Evolutionary conservation across 2,329 filamentous ascomycete genomes (phyloP).

Genomic region (Phialophora macrospora): DNA sequence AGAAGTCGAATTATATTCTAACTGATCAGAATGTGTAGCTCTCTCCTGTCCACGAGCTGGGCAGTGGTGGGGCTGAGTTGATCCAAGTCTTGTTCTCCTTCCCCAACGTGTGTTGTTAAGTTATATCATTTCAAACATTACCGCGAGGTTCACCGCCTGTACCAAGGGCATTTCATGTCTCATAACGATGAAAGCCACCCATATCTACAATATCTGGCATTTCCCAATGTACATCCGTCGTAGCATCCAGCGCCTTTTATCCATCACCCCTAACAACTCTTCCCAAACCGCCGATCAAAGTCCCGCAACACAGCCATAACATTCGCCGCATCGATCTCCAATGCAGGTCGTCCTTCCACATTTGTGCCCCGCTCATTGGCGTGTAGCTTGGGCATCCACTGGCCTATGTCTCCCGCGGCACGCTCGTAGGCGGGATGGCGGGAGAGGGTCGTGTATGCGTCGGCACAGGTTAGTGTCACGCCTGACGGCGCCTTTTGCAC

Average conservation of each 20-base stretch:
- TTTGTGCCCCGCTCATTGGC: conserved; percentile 50
- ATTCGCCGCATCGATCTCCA: conserved; percentile 81
- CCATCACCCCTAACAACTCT: conserved; percentile 28
- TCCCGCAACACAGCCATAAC: conserved; percentile 85
- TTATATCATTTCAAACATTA: not conserved
- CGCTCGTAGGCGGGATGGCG: conserved; percentile 76
- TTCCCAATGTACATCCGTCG: not conserved
- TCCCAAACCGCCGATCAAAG: conserved; percentile 75
- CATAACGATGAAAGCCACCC: not conserved
- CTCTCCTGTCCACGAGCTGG: not conserved
- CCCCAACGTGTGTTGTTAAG: not conserved
- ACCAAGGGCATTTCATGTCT: not conserved
- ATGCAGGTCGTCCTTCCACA: conserved; percentile 56
- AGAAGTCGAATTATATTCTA: too few species aligned
- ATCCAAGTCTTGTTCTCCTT: not conserved
- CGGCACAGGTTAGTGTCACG: conserved; percentile 72
- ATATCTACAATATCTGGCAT: not conserved
- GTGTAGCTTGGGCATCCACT: conserved; percentile 75
- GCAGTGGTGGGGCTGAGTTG: not conserved
- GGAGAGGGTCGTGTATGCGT: conserved; percentile 77
- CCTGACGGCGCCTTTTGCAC: conserved; percentile 44
- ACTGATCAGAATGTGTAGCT: not conserved
- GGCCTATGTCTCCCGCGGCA: conserved; percentile 73
- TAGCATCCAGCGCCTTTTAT: not conserved
- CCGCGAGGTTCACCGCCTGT: not conserved